A percentile compares a stretch with the other conserved stretches of the same genome.
These are phyloP conservation scores for Phytophthora capsici DNA, from an alignment of 352 stramenopile genomes.

Conservation along the genomic window DNA sequence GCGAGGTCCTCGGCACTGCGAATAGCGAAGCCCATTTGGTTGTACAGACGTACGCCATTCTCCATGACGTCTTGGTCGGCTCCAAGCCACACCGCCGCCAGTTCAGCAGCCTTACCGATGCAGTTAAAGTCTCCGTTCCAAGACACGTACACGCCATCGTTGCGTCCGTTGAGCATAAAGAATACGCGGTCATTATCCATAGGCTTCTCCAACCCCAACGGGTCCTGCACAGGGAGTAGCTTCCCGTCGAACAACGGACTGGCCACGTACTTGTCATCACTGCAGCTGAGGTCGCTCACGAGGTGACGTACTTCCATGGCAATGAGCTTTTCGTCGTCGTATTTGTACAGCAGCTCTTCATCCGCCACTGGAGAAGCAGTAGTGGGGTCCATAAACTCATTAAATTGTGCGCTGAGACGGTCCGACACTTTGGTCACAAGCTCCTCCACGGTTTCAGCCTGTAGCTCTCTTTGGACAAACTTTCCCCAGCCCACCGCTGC, in stretches of 20 bases:
- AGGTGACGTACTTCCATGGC: conserved; percentile 46
- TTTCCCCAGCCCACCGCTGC: conserved; percentile 29
- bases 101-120: conserved; percentile 45
- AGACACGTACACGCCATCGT: conserved; percentile 74
- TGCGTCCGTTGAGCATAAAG: conserved; percentile 83
- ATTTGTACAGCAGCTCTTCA: conserved; percentile 56
- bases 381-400: conserved; percentile 7
- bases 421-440: conserved; percentile 28
- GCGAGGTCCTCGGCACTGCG: conserved; percentile 51
- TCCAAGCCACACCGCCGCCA: conserved; percentile 64
- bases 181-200: conserved; percentile 61
- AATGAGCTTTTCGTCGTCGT: conserved; percentile 56
- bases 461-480: conserved; percentile 19
- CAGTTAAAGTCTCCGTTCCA: conserved; percentile 80
- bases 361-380: neutral
- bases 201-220: conserved; percentile 43
- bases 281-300: conserved; percentile 43
- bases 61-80: conserved; percentile 65
- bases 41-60: conserved; percentile 76
- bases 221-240: conserved; percentile 46
- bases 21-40: conserved; percentile 66
- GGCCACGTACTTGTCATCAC: conserved; percentile 39
- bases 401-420: conserved; percentile 18
- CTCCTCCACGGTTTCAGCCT: conserved; percentile 27
- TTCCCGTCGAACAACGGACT: conserved; percentile 44